Conservation (phyloP, 176 grass and related monocot species). For the Themeda triandra region DNA sequence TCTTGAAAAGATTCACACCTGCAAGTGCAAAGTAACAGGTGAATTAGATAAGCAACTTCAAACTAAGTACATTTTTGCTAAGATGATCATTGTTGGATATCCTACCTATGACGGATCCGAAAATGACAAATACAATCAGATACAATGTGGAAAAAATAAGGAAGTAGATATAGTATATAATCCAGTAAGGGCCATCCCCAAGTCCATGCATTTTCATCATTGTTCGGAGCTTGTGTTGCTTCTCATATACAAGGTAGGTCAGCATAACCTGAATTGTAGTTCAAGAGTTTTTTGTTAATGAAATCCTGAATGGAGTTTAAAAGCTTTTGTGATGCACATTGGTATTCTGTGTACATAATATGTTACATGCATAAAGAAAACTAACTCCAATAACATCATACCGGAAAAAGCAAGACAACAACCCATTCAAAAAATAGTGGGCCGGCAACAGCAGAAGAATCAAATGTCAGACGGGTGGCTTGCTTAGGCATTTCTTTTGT, state of each 20-base stretch:
- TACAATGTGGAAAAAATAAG: constrained; percentile 70
- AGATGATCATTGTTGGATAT: constrained; percentile 9
- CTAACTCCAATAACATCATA: constrained; percentile 29
- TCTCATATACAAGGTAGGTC: constrained; percentile 85
- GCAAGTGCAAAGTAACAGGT: constrained; percentile 49
- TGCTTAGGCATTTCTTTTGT: constrained; percentile 70
- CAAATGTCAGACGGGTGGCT: constrained; percentile 29
- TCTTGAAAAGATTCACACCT: constrained; percentile 87
- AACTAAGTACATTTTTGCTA: not conserved
- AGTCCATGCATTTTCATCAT: constrained; percentile 99
- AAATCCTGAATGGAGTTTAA: constrained; percentile 8
- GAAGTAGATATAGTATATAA: constrained; percentile 89
- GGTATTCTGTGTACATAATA: not conserved
- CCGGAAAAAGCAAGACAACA: constrained; percentile 63
- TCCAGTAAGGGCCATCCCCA: constrained; percentile 85
- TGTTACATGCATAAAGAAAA: not conserved
- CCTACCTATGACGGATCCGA: constrained; percentile 81
- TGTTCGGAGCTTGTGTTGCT: constrained; percentile 88
- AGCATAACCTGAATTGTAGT: constrained; percentile 77
- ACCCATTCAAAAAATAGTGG: constrained; percentile 59
- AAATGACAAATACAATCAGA: constrained; percentile 73
- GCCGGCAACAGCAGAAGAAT: constrained; percentile 52
- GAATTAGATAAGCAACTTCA: constrained; percentile 8
- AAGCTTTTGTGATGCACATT: not conserved
- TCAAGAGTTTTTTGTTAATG: not conserved